Evolutionary conservation across 768 basidiomycete species (phyloP).

Genomic region (Mycena pura): DNA sequence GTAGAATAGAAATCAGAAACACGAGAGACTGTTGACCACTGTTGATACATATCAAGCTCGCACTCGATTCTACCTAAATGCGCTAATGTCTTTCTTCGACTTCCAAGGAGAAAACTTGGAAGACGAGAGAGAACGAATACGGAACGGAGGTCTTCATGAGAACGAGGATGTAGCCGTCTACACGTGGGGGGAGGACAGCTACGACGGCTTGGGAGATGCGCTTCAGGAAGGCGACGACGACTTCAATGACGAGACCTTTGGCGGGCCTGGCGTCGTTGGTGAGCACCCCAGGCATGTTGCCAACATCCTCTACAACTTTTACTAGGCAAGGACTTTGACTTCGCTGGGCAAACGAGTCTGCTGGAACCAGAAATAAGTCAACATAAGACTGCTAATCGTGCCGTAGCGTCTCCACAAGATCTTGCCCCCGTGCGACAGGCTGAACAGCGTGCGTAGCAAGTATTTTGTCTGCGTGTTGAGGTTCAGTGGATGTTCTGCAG

Average conservation of each 20-base stretch:
- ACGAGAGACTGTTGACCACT: not conserved
- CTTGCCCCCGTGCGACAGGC: not conserved
- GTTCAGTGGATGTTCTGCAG: slow-evolving; percentile 14
- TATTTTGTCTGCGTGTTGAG: not conserved
- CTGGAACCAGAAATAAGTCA: slow-evolving; percentile 39
- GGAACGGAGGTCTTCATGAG: slow-evolving; percentile 56
- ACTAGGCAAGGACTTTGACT: slow-evolving; percentile 92
- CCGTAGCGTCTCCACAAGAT: not conserved
- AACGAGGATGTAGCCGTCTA: slow-evolving; percentile 88
- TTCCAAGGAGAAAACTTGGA: slow-evolving; percentile 69
- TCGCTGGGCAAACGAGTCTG: slow-evolving; percentile 52
- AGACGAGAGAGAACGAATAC: slow-evolving; percentile 64
- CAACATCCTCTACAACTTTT: slow-evolving; percentile 19
- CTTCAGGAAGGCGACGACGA: slow-evolving; percentile 92
- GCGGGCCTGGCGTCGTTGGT: slow-evolving; percentile 74
- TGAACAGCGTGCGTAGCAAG: slow-evolving; percentile 16
- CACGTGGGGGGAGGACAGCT: slow-evolving; percentile 90
- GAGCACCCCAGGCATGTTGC: slow-evolving; percentile 38
- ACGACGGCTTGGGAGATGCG: slow-evolving; percentile 88
- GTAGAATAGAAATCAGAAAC: slow-evolving; percentile 2
- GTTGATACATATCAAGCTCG: not conserved
- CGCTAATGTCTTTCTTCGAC: slow-evolving; percentile 84
- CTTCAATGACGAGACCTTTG: slow-evolving; percentile 97
- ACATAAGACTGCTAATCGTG: slow-evolving; percentile 10
- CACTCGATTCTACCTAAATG: slow-evolving; percentile 2